Evolutionary conservation across 2,329 filamentous ascomycete genomes (phyloP).

Genomic region (Pochonia chlamydosporia): DNA sequence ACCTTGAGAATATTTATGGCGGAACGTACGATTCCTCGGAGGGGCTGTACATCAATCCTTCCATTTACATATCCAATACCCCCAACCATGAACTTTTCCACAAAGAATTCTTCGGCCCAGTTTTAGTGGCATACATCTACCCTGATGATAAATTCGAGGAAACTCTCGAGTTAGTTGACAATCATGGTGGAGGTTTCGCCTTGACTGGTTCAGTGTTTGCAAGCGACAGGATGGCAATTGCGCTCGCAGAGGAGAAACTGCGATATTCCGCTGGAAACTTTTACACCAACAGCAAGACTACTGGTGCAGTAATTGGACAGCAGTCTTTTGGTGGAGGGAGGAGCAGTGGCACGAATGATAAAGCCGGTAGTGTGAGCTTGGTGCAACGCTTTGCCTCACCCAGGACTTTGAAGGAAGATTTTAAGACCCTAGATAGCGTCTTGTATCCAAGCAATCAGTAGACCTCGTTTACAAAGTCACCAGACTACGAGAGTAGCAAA

Average conservation of each 20-base stretch:
- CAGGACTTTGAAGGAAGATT: conserved; percentile 71
- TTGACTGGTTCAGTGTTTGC: conserved; percentile 69
- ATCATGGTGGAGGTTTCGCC: conserved; percentile 60
- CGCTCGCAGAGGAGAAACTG: conserved; percentile 64
- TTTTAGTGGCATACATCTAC: conserved; percentile 72
- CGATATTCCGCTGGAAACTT: conserved; percentile 75
- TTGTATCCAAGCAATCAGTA: conserved; percentile 67
- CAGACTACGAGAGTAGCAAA: too few relatives aligned
- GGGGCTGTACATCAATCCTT: conserved; percentile 81
- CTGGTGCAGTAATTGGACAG: conserved; percentile 66
- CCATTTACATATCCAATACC: conserved; percentile 70
- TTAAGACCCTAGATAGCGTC: conserved; percentile 55
- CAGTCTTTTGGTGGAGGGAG: conserved; percentile 66
- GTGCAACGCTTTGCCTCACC: conserved; percentile 61
- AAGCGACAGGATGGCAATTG: conserved; percentile 57
- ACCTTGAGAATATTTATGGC: conserved; percentile 67
- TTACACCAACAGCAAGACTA: conserved; percentile 81
- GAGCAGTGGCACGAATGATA: conserved; percentile 67
- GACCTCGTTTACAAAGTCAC: too few relatives aligned
- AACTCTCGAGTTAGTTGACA: conserved; percentile 48
- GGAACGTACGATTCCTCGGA: conserved; percentile 71
- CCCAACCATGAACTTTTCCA: conserved; percentile 68
- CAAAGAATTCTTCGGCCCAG: conserved; percentile 77
- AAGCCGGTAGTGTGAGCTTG: conserved; percentile 61
- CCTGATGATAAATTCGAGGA: conserved; percentile 50